Conservation (phyloP, 768 basidiomycete species). For the Holtermannia corniformis region DNA sequence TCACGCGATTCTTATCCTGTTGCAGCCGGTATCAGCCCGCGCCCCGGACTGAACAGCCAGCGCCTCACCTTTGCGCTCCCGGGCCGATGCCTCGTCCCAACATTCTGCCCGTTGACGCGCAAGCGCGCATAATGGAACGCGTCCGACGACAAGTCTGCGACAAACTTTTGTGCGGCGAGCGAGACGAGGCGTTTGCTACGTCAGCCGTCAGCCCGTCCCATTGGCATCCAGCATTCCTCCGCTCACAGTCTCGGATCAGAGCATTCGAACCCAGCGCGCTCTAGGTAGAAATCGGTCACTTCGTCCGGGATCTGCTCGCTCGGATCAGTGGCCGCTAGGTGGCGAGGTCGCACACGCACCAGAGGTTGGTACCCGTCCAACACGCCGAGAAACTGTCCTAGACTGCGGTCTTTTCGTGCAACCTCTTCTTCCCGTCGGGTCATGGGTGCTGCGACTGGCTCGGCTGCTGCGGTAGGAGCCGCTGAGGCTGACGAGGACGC, state of each 20-base stretch:
- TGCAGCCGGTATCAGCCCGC: too few relatives aligned
- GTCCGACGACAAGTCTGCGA: constrained; percentile 91
- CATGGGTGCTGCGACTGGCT: not conserved
- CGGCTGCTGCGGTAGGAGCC: too few relatives aligned
- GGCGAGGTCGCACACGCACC: constrained; percentile 46
- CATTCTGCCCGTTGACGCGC: constrained; percentile 57
- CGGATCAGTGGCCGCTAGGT: not conserved
- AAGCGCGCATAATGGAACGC: constrained; percentile 97
- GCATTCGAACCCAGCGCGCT: constrained; percentile 90
- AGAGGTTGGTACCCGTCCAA: constrained; percentile 93
- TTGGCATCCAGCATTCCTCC: constrained; percentile 1
- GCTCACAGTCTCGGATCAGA: constrained; percentile 82
- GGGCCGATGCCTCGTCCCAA: not conserved
- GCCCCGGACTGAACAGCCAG: constrained; percentile 52
- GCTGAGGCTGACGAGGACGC: not conserved
- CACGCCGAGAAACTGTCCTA: constrained; percentile 91
- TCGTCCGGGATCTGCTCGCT: constrained; percentile 78
- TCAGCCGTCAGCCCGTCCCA: not conserved
- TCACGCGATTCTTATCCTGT: constrained; percentile 67
- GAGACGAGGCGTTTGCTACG: constrained; percentile 83
- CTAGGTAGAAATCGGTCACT: constrained; percentile 94
- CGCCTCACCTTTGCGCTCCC: not conserved
- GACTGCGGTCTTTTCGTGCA: constrained; percentile 74
- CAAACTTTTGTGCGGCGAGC: constrained; percentile 93
- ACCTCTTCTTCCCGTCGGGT: constrained; percentile 29